Evolutionary conservation across 2,329 filamentous ascomycete species (phyloP), one percentile per base, ranked within the genome.

Genomic region (Paraconiothyrium sp.): DNA sequence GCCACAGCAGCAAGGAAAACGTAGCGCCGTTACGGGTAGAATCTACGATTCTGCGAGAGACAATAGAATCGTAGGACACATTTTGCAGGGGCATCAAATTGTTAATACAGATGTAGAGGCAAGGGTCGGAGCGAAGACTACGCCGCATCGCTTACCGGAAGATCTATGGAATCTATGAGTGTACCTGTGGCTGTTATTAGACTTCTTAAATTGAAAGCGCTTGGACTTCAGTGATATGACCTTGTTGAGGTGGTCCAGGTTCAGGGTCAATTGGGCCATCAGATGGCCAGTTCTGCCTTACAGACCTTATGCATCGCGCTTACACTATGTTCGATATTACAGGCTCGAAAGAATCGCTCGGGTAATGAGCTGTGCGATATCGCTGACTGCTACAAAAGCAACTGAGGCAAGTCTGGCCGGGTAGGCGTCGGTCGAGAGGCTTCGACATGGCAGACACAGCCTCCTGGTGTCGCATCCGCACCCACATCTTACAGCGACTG

Each of bases 271-370:
- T 32, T 54, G 52, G 37, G 11, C 27, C 39, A 4, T 34, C 16
- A 46, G 16, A 46, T 34, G 52, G 16, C 52, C 24, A 20, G 30
- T 9, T 43, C 10, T 54, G 50, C 50, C 37, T 22, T 41, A 43
- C 50, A 10, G 34, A 20, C 34, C 24, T 39, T 13, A 24, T 16
- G 27, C 37, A 10, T 8, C 37, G n/a, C 52, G 52, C 52, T 55
- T 55, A 55, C 51, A 44, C 20, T 34, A 37, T 22, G 11, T 22
- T 43, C 37, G 27, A 46, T 55, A 55, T 46, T 55, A 30, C 39
- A 55, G 27, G 52, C 39, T 20, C 52, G 8, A 13, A 55, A 41
- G 11, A 27, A n/a, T 55, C 52, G 52, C 52, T 55, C 46, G 52
- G 52, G 24, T 46, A 55, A 46, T 55, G 52, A 46, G 8, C 9